A percentile compares a stretch with the other conserved stretches of the same genome.
These are phyloP conservation scores for Hygrocybe coccinea DNA, from an alignment of 768 basidiomycete genomes.

Conservation along the genomic window DNA sequence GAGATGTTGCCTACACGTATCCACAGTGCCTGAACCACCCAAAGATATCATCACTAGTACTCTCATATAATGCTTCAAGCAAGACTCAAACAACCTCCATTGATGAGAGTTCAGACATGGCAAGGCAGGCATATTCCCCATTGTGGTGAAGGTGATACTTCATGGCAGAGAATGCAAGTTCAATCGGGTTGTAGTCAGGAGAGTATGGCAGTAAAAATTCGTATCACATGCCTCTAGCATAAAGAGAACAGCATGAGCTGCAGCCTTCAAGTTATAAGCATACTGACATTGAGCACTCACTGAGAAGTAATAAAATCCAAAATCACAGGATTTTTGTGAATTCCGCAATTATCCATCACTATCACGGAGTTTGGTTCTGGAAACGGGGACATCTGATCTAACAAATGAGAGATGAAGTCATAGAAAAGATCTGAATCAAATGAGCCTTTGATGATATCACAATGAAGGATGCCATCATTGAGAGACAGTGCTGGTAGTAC, in stretches of 20 bases:
- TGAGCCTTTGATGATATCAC: conserved; percentile 6
- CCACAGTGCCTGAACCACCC: not conserved
- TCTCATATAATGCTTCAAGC: not conserved
- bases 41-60: not conserved
- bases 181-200: conserved; percentile 29
- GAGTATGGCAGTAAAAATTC: conserved; percentile 28
- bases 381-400: conserved; percentile 30
- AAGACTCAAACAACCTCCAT: not conserved
- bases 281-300: not conserved
- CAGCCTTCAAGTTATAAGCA: not conserved
- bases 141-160: conserved; percentile 18
- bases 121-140: conserved; percentile 6
- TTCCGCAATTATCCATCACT: conserved; percentile 35
- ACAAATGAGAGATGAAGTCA: not conserved
- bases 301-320: not conserved
- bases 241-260: not conserved
- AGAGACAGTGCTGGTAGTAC: conserved; percentile 6
- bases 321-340: conserved; percentile 21
- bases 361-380: conserved; percentile 30
- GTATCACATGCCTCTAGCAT: conserved; percentile 11
- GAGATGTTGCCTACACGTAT: not conserved
- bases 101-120: conserved; percentile 6
- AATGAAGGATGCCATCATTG: conserved; percentile 5
- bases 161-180: conserved; percentile 22
- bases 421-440: not conserved